Base-by-base conservation (phyloP, 2,329 filamentous ascomycete species). In the Penicillium occitanis region DNA sequence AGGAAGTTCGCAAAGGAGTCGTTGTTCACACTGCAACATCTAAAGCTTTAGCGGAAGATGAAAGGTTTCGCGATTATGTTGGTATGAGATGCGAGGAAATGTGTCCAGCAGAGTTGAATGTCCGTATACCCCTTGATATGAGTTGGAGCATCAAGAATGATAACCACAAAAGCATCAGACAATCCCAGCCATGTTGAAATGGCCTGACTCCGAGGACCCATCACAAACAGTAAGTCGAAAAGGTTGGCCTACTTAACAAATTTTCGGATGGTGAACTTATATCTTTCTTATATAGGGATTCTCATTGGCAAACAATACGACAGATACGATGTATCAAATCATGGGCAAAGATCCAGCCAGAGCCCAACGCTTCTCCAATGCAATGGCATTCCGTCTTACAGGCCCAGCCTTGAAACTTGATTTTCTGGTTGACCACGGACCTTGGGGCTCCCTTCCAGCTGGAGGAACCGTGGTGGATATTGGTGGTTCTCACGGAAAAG, bases 401-500 rank as follows among this genome's bases (percentile, higher is more conserved):
- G 25, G 51, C 8, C 19, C 51, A 4, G 55, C 44, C 14, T 30
- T 65, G 22, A 53, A 65, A n/a, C 40, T 57, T 10, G 40, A 59
- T n/a, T 37, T 58, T 3, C 37, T 65, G 13, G 55, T 65, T 14
- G 57, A 67, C 25, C 35, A 50, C 37, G 30, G 61, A 11, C 22
- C 51, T 19, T 67, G 63, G 48, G 10, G 22, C 3, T 55, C 64
- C 13, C 35, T 61, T 46, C 11, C 48, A 55, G 22, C 42, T 8
- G 58, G 53, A 8, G 63, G 19, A 13, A 42, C 25, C 2, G 50
- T 68, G 5, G 61, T 66, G 8, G 60, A 72, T 61, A 57, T 73
- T 19, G 86, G 86, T 14, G 86, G 86, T 3, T 84, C 83, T 33
- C 82, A 85, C 66, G 87, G 87, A 0, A 85, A 87, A 59, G 82